phyloP scores from a whole-genome alignment of 805 yeast genomes.

The Hanseniaspora lachancei region DNA sequence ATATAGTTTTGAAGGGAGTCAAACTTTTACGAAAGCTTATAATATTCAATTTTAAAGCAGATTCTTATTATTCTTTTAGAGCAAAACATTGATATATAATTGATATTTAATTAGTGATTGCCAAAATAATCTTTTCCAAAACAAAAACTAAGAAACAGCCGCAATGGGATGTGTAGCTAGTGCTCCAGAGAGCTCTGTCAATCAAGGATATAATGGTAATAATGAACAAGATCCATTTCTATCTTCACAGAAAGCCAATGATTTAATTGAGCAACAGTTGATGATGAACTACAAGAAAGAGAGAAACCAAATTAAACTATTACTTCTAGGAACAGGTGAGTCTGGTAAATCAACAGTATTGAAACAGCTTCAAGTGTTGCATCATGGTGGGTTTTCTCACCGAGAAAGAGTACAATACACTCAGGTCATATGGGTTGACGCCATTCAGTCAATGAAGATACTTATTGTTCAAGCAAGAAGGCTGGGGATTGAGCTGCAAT shows the following conservation, averaged over 20 bases:
- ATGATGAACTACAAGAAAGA: constrained; percentile 40
- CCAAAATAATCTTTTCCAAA: not conserved
- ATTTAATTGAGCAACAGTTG: constrained; percentile 51
- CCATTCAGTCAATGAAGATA: constrained; percentile 69
- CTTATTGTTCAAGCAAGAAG: constrained; percentile 64
- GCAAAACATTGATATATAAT: not conserved
- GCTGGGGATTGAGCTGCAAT: constrained; percentile 48
- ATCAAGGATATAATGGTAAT: constrained; percentile 10
- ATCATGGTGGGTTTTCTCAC: constrained; percentile 69
- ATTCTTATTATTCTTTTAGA: not conserved
- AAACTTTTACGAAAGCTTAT: not conserved
- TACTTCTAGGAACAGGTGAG: constrained; percentile 88
- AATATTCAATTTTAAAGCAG: too few relatives aligned
- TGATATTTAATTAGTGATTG: too few relatives aligned
- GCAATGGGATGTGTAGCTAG: constrained; percentile 64
- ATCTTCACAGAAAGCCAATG: constrained; percentile 42
- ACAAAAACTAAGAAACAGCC: not conserved
- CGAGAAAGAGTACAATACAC: constrained; percentile 70
- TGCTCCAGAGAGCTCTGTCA: constrained; percentile 19
- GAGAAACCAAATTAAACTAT: constrained; percentile 50
- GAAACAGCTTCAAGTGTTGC: constrained; percentile 75
- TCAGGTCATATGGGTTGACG: constrained; percentile 86
- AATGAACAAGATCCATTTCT: constrained; percentile 43
- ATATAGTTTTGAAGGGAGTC: not conserved
- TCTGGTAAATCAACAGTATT: constrained; percentile 87